Base-by-base conservation (phyloP, 1,284 basidiomycete genomes). In the Trichosporon ovoides region DNA sequence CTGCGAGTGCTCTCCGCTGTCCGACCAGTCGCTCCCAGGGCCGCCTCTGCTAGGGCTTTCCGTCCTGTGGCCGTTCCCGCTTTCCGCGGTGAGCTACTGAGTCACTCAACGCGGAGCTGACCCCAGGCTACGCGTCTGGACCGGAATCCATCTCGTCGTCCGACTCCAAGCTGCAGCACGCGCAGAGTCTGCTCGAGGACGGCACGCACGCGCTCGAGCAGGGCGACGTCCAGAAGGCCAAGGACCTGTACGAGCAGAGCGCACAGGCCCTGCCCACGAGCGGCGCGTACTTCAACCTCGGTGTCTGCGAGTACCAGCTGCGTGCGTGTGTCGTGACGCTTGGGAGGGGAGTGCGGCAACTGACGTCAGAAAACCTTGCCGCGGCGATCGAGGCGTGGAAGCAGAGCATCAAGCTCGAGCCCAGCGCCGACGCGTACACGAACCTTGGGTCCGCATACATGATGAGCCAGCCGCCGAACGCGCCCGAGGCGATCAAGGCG, bases 381-480 rank as follows among this genome's bases (percentile, higher is more conserved):
- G 84, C 86, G 52, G 91, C 91, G 18, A 93, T 94, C 58, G 79
- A 83, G 43, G 85, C 87, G 22, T 94, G 91, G 91, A 88, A 90
- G 67, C 87, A 89, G 69, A 89, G 88, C 3, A 88, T 93, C 62
- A 77, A 82, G 28, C 80, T 95, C 50, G 85, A 91, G 63, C 93
- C 92, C 11, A 91, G 88, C 64, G 83, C 93, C 2, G 92, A 96
- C 73, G 87, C 92, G 19, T 92, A 96, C 77, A 95, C 91, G 28
- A 96, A 94, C 79, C 81, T 97, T 38, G 93, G 93, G 40, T 93
- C 89, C 68, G 93, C 93, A 62, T 96, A 96, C 78, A 89, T 96
- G 70, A 85, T 95, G 71, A 89, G 88, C 53, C 83, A 85, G 72
- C 85, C 89, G 53, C 84, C 89, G 58, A 83, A 91, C 69, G 89